Conservation (phyloP, 1,139 yeast genomes). For the Arxiozyma slooffiae region DNA sequence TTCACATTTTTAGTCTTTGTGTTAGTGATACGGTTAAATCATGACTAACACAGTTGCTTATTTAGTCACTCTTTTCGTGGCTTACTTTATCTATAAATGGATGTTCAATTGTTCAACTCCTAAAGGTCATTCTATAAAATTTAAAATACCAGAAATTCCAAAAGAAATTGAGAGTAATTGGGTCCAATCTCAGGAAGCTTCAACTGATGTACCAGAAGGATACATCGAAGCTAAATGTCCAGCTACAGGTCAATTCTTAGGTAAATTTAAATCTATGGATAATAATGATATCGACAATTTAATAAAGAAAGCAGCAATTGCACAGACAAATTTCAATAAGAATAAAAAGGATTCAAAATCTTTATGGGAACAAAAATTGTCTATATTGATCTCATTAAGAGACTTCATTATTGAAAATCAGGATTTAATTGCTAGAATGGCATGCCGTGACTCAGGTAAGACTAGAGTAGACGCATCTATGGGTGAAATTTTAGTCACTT, state of each 20-base stretch:
- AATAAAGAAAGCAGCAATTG: slow-evolving; percentile 46
- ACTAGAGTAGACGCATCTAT: slow-evolving; percentile 91
- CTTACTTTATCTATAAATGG: background rate
- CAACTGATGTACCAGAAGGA: slow-evolving; percentile 84
- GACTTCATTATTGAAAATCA: slow-evolving; percentile 72
- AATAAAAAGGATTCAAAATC: slow-evolving; percentile 32
- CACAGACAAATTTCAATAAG: slow-evolving; percentile 44
- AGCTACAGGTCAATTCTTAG: slow-evolving; percentile 85
- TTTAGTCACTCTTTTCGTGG: background rate
- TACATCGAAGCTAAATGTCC: slow-evolving; percentile 66
- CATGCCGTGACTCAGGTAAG: slow-evolving; percentile 94
- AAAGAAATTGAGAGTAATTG: background rate
- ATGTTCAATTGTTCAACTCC: background rate
- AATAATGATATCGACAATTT: slow-evolving; percentile 59
- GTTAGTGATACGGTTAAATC: background rate
- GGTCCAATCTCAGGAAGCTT: slow-evolving; percentile 33
- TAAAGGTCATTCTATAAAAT: background rate
- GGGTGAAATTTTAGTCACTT: slow-evolving; percentile 90
- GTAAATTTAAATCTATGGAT: slow-evolving; percentile 54
- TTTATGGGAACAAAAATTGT: slow-evolving; percentile 53
- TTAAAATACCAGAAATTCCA: background rate
- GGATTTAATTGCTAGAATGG: slow-evolving; percentile 77
- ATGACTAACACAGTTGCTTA: background rate
- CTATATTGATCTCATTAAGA: slow-evolving; percentile 59
- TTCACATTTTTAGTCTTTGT: background rate